Base-by-base conservation (phyloP, 306 rosid genomes). In the Castanopsis chinensis region DNA sequence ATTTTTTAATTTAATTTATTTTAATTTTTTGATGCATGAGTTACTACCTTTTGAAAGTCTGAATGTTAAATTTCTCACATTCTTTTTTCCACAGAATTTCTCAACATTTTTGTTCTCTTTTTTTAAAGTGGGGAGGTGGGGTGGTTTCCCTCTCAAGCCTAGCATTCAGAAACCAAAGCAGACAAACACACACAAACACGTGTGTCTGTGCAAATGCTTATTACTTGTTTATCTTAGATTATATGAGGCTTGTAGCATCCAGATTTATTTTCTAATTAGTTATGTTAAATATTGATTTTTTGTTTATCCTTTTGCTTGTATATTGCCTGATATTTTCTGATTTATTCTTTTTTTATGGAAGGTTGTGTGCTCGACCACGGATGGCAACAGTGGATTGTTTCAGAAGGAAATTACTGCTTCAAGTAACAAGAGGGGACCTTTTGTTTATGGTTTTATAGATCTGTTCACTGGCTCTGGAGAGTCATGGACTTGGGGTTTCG, bases 401-500 rank as follows among this genome's bases (percentile, higher is more conserved):
- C 86, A 59, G 74, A 88, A 84, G 86, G 97, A 86, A 72, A 45
- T 77, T 60, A 49, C 85, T 82, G 80, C 86, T 80, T 83, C 88
- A 87, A 80, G 61, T 76, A 83, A 83, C 78, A 83, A 79, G 82
- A 85, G 78, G 75, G 89, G 86, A 70, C 85, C 87, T 79, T 94
- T 91, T 90, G 94, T 92, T 73, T 87, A 89, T 78, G 97, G 97
- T 82, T 89, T 89, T 84, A 82, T 94, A 71, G 99, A 94, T 86
- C 95, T 94, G 82, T 94, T 92, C 87, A 84, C 95, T 83, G 97
- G 94, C 73, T 91, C 87, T 74, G 97, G 91, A 83, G 94, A 94
- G 87, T 91, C 89, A 49, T 92, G 98, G 98, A 86, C 81, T 82
- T 94, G 97, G 97, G 86, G 88, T 72, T 86, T 91, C 72, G 97